phyloP scores from a whole-genome alignment of 192 early-diverging fungal genomes.

The Entomortierella beljakovae region DNA sequence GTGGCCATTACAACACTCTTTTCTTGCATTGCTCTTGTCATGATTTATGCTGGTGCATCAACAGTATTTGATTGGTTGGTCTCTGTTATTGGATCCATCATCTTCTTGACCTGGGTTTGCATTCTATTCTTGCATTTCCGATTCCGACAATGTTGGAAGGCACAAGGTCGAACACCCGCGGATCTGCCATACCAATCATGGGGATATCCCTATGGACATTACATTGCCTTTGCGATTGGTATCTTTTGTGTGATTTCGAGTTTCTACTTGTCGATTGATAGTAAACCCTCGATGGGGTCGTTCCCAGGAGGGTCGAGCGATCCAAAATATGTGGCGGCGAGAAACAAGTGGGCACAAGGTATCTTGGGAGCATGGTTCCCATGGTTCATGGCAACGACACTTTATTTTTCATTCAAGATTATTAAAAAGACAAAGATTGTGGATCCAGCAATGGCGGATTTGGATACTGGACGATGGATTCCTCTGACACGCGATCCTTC shows the following conservation, averaged over 20 bases:
- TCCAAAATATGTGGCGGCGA: constrained; percentile 11
- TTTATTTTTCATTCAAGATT: constrained; percentile 75
- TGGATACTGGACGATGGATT: constrained; percentile 57
- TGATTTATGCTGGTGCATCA: constrained; percentile 58
- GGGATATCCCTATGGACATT: constrained; percentile 78
- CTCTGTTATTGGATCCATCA: constrained; percentile 77
- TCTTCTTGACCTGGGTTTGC: constrained; percentile 85
- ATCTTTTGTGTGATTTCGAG: constrained; percentile 41
- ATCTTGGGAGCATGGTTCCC: constrained; percentile 75
- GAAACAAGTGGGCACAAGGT: constrained; percentile 59
- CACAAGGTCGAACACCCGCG: constrained; percentile 69
- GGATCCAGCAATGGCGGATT: constrained; percentile 68
- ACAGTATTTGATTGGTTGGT: constrained; percentile 74
- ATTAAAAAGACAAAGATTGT: constrained; percentile 72
- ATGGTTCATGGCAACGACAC: constrained; percentile 69
- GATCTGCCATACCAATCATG: constrained; percentile 80
- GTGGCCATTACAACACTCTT: constrained; percentile 62
- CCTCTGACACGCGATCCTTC: constrained; percentile 2
- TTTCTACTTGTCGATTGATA: constrained; percentile 29
- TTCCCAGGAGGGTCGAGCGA: constrained; percentile 3
- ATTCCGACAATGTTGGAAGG: constrained; percentile 80
- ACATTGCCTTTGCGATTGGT: constrained; percentile 71
- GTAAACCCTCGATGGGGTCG: not conserved
- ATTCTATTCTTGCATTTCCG: constrained; percentile 85
- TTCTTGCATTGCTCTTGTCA: constrained; percentile 69